phyloP scores from a whole-genome alignment of 2,329 filamentous ascomycete genomes.

The Fusarium floridanum region DNA sequence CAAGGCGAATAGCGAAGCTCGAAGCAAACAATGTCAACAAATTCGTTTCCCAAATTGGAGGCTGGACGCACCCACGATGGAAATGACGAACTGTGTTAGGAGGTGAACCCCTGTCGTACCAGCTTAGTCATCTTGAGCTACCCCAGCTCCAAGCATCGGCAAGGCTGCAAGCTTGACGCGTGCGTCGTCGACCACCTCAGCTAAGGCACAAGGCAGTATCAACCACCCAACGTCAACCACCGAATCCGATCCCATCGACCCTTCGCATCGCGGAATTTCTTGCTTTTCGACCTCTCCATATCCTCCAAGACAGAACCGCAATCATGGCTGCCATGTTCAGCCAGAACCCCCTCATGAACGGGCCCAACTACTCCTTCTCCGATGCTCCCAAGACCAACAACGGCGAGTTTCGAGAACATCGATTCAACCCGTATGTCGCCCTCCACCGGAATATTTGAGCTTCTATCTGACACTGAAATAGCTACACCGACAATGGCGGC shows the following conservation, averaged over 20 bases:
- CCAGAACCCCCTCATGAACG: conserved; percentile 77
- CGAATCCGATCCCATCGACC: conserved; percentile 18
- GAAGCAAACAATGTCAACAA: conserved; percentile 34
- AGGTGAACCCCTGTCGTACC: conserved; percentile 39
- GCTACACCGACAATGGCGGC: conserved; percentile 98
- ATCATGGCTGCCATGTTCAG: conserved; percentile 76
- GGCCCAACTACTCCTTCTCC: conserved; percentile 77
- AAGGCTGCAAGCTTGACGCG: conserved; percentile 68
- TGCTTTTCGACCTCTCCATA: background rate
- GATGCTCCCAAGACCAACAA: conserved; percentile 67
- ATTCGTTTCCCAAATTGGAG: conserved; percentile 19
- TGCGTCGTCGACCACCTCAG: conserved; percentile 51
- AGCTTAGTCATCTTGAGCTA: conserved; percentile 59
- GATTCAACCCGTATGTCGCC: conserved; percentile 86
- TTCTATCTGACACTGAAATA: conserved; percentile 52
- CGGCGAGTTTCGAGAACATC: conserved; percentile 77
- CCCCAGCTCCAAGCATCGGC: conserved; percentile 47
- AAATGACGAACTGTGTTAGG: conserved; percentile 44
- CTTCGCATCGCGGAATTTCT: conserved; percentile 16
- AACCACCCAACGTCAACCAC: conserved; percentile 28
- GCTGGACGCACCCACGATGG: conserved; percentile 14
- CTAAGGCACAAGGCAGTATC: conserved; percentile 42
- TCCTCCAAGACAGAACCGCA: conserved; percentile 29
- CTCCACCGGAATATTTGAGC: background rate
- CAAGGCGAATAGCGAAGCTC: conserved; percentile 11